Conservation (phyloP, 2,329 filamentous ascomycete genomes). For the Dothideomycetidae sp. region DNA sequence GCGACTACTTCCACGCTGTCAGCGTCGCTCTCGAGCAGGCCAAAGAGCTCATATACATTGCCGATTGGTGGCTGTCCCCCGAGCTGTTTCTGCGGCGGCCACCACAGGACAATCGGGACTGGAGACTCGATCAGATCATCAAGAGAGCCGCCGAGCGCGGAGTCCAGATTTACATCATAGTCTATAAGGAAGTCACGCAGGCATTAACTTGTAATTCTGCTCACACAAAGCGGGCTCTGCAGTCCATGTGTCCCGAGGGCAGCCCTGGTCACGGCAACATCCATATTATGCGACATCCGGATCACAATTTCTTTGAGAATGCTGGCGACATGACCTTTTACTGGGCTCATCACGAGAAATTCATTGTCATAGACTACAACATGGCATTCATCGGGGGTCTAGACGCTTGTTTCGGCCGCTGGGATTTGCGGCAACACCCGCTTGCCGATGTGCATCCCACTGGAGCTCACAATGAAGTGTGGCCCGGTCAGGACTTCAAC, state of each 20-base stretch:
- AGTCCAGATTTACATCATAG: constrained; percentile 84
- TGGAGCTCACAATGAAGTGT: constrained; percentile 68
- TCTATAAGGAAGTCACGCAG: constrained; percentile 64
- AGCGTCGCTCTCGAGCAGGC: constrained; percentile 79
- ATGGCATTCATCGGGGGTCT: constrained; percentile 87
- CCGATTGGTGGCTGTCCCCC: constrained; percentile 92
- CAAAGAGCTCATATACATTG: constrained; percentile 88
- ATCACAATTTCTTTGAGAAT: constrained; percentile 91
- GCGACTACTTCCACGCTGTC: constrained; percentile 90
- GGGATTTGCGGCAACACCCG: constrained; percentile 76
- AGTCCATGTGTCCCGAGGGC: constrained; percentile 66
- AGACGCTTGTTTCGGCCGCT: constrained; percentile 89
- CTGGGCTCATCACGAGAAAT: constrained; percentile 97
- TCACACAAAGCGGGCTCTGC: constrained; percentile 80
- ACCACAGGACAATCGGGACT: constrained; percentile 69
- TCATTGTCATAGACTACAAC: constrained; percentile 84
- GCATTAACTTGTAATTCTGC: constrained; percentile 75
- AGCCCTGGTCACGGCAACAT: constrained; percentile 79
- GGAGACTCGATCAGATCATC: constrained; percentile 70
- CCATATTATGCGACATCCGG: constrained; percentile 73
- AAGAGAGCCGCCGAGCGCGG: constrained; percentile 83
- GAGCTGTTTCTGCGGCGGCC: constrained; percentile 77
- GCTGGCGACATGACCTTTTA: constrained; percentile 93
- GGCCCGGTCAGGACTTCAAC: constrained; percentile 95
- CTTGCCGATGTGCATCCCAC: constrained; percentile 79